Evolutionary conservation across 1,139 yeast genomes (phyloP).

Genomic region (Magnusiomyces tetraspermus): DNA sequence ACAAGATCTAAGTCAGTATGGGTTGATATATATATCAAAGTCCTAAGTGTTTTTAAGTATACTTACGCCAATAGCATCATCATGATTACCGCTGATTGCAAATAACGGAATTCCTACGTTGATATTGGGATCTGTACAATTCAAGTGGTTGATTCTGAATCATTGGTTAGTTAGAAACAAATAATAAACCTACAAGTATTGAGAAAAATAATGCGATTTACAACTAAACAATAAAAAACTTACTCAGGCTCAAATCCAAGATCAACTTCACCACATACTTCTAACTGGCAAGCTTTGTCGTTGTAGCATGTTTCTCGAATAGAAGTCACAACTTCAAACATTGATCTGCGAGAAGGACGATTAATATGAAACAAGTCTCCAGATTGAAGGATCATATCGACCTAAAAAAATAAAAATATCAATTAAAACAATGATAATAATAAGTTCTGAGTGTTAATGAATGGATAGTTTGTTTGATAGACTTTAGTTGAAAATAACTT

Average conservation of each 20-base stretch:
- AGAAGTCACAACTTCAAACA: conserved; percentile 73
- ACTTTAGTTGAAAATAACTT: not conserved
- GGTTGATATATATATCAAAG: too few relatives aligned
- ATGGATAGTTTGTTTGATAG: too few relatives aligned
- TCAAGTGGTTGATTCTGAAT: conserved; percentile 48
- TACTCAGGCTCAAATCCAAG: conserved; percentile 45
- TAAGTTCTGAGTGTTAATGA: too few relatives aligned
- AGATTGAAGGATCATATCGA: conserved; percentile 83
- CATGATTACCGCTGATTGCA: conserved; percentile 94
- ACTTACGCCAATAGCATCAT: conserved; percentile 78
- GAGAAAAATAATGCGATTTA: not conserved
- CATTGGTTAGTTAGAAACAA: too few relatives aligned
- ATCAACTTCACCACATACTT: conserved; percentile 71
- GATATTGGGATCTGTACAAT: conserved; percentile 82
- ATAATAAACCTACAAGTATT: too few relatives aligned
- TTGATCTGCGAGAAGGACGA: conserved; percentile 77
- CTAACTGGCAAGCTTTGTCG: conserved; percentile 79
- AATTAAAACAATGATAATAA: too few relatives aligned
- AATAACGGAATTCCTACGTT: conserved; percentile 89
- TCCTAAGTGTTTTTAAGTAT: not conserved
- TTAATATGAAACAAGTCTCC: conserved; percentile 91
- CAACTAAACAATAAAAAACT: conserved; percentile 7
- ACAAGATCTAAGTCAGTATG: not conserved
- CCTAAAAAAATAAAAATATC: conserved; percentile 18
- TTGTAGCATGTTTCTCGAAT: conserved; percentile 71